Evolutionary conservation across 2,329 filamentous ascomycete genomes (phyloP), one percentile per base, ranked within the genome.

Genomic region (Arthrocladium fulminans): DNA sequence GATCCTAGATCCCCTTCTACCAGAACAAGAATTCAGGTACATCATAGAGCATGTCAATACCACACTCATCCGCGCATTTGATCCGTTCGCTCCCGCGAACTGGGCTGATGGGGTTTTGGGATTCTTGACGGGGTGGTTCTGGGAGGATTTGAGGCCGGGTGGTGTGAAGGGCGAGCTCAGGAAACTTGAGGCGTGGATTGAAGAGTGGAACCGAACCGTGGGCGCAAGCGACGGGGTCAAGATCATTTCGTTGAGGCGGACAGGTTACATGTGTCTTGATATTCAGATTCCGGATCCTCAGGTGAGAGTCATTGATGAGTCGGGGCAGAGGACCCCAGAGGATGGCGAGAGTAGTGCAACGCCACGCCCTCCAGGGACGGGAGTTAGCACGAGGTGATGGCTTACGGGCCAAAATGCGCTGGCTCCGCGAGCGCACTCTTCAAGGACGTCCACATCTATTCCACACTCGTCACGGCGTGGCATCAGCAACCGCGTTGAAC

Each of bases 71-170:
- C 76, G 76, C n/a, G 82, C 84, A 0, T 96, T 94, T 64, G 80
- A 84, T 60, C 90, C 92, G 0, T 89, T 82, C 63, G 80, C 75
- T 47, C 69, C 78, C 59, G 75, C 86, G 44, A 94, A 94, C 57
- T 80, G 89, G 60, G 55, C 95, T 0, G 92, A 98, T 65, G 79
- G 80, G 10, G 64, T 87, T 9, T 63, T 97, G 57, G 88, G 90
- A 1, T 72, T 94, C 3, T 67, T 88, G 27, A 97, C 92, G 0
- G 86, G 90, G 19, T 98, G 89, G 86, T 61, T 97, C 27, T 97
- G 88, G 88, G 92, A 98, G 51, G 90, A 97, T 62, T 60, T 90
- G 19, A 88, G 90, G 1, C 68, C 87, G 29, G 86, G 86, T 2
- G 57, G 56, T 20, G 77, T 84, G 51, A 97, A 97, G 70, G 71